Evolutionary conservation across 331 rosid genomes (phyloP).

Genomic region (Malus hybrid): DNA sequence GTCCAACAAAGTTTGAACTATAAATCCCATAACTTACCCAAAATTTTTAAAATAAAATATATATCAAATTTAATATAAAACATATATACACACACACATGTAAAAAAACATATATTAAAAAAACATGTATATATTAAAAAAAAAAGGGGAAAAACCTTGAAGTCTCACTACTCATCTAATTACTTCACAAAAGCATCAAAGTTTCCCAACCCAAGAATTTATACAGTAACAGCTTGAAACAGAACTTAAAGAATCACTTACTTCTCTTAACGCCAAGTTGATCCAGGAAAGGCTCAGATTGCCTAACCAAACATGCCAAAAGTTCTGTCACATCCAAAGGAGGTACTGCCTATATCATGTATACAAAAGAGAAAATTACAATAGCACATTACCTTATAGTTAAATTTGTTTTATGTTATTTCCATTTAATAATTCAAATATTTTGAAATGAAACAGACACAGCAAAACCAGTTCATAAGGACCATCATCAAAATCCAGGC

Average conservation of each 20-base stretch:
- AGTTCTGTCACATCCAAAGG: constrained; percentile 92
- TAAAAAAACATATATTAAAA: too few relatives aligned
- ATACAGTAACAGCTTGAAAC: not conserved
- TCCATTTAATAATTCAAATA: not conserved
- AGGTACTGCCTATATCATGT: constrained; percentile 62
- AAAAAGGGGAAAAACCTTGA: not conserved
- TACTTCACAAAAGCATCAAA: not conserved
- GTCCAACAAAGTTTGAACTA: not conserved
- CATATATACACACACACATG: too few relatives aligned
- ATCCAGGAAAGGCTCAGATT: constrained; percentile 83
- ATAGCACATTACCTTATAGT: not conserved
- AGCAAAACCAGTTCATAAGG: not conserved
- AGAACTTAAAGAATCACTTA: constrained; percentile 12
- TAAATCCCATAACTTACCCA: not conserved
- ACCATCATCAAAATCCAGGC: not conserved
- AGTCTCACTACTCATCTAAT: not conserved
- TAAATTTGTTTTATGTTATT: not conserved
- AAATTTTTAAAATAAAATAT: not conserved
- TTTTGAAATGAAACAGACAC: not conserved
- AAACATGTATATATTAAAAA: too few relatives aligned
- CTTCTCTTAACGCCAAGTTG: constrained; percentile 87
- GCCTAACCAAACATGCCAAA: constrained; percentile 84
- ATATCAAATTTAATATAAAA: too few relatives aligned
- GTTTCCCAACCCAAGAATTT: not conserved
- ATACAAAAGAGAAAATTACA: constrained; percentile 15